phyloP scores from a whole-genome alignment of 2,329 filamentous ascomycete species.

The Fusarium bulbicola region DNA sequence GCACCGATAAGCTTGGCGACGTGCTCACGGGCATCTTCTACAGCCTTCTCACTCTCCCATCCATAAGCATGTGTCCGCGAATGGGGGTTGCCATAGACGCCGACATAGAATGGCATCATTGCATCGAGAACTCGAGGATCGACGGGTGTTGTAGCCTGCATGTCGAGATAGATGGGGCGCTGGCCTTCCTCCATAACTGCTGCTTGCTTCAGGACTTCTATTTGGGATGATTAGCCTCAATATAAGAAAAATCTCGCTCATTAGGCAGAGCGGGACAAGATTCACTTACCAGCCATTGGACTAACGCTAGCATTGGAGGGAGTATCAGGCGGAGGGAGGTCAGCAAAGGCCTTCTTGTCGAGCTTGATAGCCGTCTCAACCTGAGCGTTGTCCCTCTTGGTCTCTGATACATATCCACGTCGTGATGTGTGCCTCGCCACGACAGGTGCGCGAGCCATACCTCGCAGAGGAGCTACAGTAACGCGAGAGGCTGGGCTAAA shows the following conservation, averaged over 20 bases:
- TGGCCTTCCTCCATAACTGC: constrained; percentile 93
- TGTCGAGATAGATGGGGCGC: constrained; percentile 95
- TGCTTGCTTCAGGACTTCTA: constrained; percentile 87
- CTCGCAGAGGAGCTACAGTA: constrained; percentile 45
- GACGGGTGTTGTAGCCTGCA: constrained; percentile 96
- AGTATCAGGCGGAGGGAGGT: constrained; percentile 52
- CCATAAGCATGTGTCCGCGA: constrained; percentile 97
- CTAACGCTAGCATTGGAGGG: constrained; percentile 71
- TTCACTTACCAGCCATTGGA: constrained; percentile 69
- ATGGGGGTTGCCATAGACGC: constrained; percentile 95
- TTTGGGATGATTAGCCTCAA: constrained; percentile 22
- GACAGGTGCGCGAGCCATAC: constrained; percentile 43
- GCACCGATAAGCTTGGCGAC: constrained; percentile 90
- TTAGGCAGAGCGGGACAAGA: neutral
- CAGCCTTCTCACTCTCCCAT: constrained; percentile 96
- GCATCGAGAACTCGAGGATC: constrained; percentile 95
- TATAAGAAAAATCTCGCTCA: neutral
- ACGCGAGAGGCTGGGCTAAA: constrained; percentile 57
- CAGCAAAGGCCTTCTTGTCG: constrained; percentile 84
- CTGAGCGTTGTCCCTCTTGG: constrained; percentile 80
- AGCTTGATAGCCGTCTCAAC: constrained; percentile 88
- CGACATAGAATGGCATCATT: constrained; percentile 95
- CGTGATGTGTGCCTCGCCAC: constrained; percentile 45
- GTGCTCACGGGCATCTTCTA: constrained; percentile 85
- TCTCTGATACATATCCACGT: constrained; percentile 84